Conservation (phyloP, 2,329 filamentous ascomycete species). For the Fusarium sp. region DNA sequence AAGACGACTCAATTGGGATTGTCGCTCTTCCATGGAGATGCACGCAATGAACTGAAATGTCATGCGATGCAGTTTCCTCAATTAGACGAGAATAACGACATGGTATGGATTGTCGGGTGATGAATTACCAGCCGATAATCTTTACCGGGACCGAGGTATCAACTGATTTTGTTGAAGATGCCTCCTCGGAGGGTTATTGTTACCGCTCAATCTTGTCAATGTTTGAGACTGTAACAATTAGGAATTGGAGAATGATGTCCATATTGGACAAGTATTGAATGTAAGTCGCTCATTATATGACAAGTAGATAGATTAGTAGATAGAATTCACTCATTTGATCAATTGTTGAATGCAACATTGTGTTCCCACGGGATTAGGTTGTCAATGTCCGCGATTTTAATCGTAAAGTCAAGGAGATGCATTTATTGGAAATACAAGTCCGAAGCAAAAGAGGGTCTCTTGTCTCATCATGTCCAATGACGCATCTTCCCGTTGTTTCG, state of each 20-base stretch:
- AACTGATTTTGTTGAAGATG: conserved; percentile 11
- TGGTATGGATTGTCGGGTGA: conserved; percentile 24
- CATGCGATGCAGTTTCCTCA: background rate
- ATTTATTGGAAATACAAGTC: conserved; percentile 38
- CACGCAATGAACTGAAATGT: conserved; percentile 22
- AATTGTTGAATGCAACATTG: background rate
- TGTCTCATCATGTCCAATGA: conserved; percentile 33
- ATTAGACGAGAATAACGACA: background rate
- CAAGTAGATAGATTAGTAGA: background rate
- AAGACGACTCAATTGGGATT: background rate
- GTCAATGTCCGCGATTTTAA: conserved; percentile 35
- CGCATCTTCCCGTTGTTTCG: conserved; percentile 34
- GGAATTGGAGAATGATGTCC: background rate
- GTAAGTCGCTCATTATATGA: background rate
- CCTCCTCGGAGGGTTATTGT: conserved; percentile 13
- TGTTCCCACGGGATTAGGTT: conserved; percentile 26
- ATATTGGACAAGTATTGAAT: background rate
- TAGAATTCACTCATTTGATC: conserved; percentile 4
- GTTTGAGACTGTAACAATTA: background rate
- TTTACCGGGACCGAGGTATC: conserved; percentile 18
- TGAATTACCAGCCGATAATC: conserved; percentile 8
- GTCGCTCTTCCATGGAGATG: background rate
- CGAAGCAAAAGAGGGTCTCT: conserved; percentile 24
- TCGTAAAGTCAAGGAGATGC: conserved; percentile 16
- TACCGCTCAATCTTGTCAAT: background rate